Evolutionary conservation across 805 yeast genomes (phyloP).

Genomic region (Barnettozyma californica): DNA sequence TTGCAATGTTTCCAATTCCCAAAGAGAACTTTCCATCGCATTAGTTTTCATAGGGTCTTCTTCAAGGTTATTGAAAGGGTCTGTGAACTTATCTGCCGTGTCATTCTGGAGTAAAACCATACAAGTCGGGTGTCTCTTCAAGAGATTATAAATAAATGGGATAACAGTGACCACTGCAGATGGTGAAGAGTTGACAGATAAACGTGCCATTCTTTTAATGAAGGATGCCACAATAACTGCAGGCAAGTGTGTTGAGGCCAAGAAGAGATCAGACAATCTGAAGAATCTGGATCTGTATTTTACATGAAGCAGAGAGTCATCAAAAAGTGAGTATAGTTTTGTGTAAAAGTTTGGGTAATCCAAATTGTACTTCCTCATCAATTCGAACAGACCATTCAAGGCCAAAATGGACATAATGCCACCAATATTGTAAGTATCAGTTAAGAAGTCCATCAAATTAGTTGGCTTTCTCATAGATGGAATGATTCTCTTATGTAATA

Average conservation of each 20-base stretch:
- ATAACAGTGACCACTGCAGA: conserved; percentile 81
- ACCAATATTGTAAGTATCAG: conserved; percentile 69
- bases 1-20: conserved; percentile 84
- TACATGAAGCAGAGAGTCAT: conserved; percentile 69
- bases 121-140: conserved; percentile 91
- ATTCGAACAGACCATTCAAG: conserved; percentile 78
- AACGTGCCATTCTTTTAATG: conserved; percentile 73
- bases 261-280: conserved; percentile 78
- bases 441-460: conserved; percentile 85
- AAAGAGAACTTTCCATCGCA: conserved; percentile 80
- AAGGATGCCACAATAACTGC: conserved; percentile 82
- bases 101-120: conserved; percentile 74
- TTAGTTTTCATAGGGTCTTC: conserved; percentile 70
- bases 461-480: conserved; percentile 80
- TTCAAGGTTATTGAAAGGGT: conserved; percentile 64
- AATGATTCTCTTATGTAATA: conserved; percentile 78
- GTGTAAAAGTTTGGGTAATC: conserved; percentile 89
- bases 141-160: conserved; percentile 86
- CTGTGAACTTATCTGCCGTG: conserved; percentile 34
- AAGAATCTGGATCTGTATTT: conserved; percentile 82
- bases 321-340: conserved; percentile 76
- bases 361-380: conserved; percentile 75
- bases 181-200: conserved; percentile 75
- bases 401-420: conserved; percentile 70
- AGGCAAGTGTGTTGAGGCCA: conserved; percentile 83